A percentile compares a stretch with the other conserved stretches of the same genome.
Conservation (phyloP, 192 early-diverging fungal species). For the Coemansia sp. region DNA sequence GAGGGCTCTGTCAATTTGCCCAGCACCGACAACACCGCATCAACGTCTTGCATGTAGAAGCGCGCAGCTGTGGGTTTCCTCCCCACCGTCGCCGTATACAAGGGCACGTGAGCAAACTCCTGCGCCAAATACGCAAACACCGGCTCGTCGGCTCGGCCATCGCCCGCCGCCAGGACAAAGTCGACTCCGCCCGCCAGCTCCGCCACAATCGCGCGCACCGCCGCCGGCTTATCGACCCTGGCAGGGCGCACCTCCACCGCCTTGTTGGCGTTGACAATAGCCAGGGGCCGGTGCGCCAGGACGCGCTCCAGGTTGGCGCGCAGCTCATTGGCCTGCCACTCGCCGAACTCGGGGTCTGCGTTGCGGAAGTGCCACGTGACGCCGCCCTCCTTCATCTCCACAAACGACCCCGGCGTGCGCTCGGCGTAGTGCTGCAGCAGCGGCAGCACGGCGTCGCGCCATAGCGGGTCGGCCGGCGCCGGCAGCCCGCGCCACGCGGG, state of each 20-base stretch:
- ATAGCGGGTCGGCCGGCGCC: constrained; percentile 78
- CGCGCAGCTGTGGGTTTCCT: constrained; percentile 95
- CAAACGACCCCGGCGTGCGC: constrained; percentile 94
- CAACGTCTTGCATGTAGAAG: constrained; percentile 78
- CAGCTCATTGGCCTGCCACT: constrained; percentile 98
- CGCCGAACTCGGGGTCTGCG: constrained; percentile 92
- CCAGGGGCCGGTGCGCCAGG: constrained; percentile 87
- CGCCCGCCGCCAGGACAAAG: constrained; percentile 81
- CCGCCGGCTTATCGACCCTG: constrained; percentile 88
- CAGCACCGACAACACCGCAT: constrained; percentile 42
- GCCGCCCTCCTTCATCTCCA: constrained; percentile 99
- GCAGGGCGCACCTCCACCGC: constrained; percentile 95
- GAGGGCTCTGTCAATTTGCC: constrained; percentile 18
- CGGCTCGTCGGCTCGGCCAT: constrained; percentile 96
- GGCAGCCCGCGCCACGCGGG: constrained; percentile 82
- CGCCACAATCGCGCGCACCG: constrained; percentile 82
- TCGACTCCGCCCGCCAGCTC: constrained; percentile 57
- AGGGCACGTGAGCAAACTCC: constrained; percentile 56
- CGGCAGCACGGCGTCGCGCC: constrained; percentile 90
- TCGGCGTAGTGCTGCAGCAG: constrained; percentile 97
- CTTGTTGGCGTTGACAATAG: constrained; percentile 94
- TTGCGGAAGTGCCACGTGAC: constrained; percentile 98
- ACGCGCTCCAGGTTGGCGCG: constrained; percentile 97
- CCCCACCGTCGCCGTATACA: constrained; percentile 89
- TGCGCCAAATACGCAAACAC: constrained; percentile 66